Evolutionary conservation across 768 basidiomycete species (phyloP), one percentile per base, ranked within the genome.

Genomic region (Amanita subjunquillea): DNA sequence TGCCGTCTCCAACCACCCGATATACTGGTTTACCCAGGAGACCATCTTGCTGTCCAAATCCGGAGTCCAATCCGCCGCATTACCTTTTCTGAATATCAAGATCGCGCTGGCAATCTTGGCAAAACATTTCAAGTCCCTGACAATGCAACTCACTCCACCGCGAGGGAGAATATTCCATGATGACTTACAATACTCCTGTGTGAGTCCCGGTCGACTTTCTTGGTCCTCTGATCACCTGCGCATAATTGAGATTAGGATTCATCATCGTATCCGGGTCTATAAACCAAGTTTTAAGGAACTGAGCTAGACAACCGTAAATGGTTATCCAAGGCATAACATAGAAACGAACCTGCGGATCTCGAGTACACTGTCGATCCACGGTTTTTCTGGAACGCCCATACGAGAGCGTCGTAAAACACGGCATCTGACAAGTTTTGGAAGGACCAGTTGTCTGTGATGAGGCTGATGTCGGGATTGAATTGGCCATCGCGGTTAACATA

Each of bases 161-260:
- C 48, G 1, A 27, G 22, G 17, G 7, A 25, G 8, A 22, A 7
- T 3, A 43, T 34, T 34, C 23, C 41, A n/a, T 1, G 5, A 20
- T 8, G 23, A 67, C 75, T 64, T 53, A 80, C 77, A 80, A 67
- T 40, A 82, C 65, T 54, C 82, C 80, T 17, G 76, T 78, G 56
- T 74, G 79, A 30, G 68, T 70, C 45, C 76, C 76, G 40, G 58
- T 49, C 57, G 69, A 64, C 13, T 69, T 68, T 48, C 55, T 56
- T 10, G 72, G 71, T 39, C 72, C 74, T 6, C 74, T 66, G 51
- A 69, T 47, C 63, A 80, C 72, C 56, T 82, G 80, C 0, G 69
- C 74, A 59, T 73, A 86, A 53, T 80, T 71, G 39, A 87, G 63
- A 57, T 82, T 78, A 0, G 83, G 83, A 50, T 79, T 83, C 83